These are phyloP conservation scores for Aspergillus jensenii DNA, from an alignment of 2,329 filamentous ascomycete species.

Conservation along the genomic window DNA sequence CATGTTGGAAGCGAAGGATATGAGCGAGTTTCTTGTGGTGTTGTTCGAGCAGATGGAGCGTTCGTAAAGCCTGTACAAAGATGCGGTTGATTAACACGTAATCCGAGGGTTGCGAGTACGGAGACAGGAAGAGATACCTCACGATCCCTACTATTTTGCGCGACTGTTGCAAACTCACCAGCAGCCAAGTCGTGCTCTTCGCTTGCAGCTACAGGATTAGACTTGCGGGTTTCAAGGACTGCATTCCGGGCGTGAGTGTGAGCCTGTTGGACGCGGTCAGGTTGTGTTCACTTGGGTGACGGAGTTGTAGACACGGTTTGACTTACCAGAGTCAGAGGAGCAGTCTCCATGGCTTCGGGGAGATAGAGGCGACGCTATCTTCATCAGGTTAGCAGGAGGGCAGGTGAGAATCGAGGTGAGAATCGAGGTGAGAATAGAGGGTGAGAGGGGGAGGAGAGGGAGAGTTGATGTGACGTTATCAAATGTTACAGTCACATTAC, in stretches of 20 bases:
- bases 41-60: slow-evolving; percentile 78
- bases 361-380: not conserved
- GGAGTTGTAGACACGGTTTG: not conserved
- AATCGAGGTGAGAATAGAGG: not conserved
- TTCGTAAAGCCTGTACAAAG: slow-evolving; percentile 72
- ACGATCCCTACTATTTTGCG: slow-evolving; percentile 65
- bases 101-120: not conserved
- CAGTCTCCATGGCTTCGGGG: slow-evolving; percentile 61
- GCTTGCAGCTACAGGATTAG: slow-evolving; percentile 75
- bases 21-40: slow-evolving; percentile 83
- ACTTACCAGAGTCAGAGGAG: slow-evolving; percentile 64
- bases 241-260: slow-evolving; percentile 88
- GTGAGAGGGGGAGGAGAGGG: not conserved
- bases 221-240: slow-evolving; percentile 66
- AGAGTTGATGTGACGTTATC: slow-evolving; percentile 4
- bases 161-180: slow-evolving; percentile 80
- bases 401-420: not conserved
- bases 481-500: slow-evolving; percentile 18
- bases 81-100: not conserved
- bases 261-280: slow-evolving; percentile 54
- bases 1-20: slow-evolving; percentile 70
- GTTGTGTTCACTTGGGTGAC: not conserved
- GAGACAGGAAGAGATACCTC: slow-evolving; percentile 45
- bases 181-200: slow-evolving; percentile 87
- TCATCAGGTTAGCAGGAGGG: not conserved